Evolutionary conservation across 2,329 filamentous ascomycete species (phyloP).

Genomic region (Lojkania enalia): DNA sequence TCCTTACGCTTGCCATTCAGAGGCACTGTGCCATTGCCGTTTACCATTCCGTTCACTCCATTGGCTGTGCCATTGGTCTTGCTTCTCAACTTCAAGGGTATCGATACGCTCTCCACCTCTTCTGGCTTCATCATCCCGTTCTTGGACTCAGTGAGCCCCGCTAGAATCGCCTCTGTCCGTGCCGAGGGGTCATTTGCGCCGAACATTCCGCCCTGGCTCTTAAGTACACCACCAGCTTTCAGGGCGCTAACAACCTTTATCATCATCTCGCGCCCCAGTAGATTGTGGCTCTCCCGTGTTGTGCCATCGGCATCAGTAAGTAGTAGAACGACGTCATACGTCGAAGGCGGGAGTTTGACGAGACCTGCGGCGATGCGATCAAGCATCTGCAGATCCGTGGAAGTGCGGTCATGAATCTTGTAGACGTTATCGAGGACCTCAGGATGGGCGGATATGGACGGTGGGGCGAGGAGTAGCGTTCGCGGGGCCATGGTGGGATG

Average conservation of each 20-base stretch:
- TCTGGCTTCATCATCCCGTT: slow-evolving; percentile 76
- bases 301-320: slow-evolving; percentile 76
- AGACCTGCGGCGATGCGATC: slow-evolving; percentile 85
- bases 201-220: slow-evolving; percentile 69
- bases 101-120: slow-evolving; percentile 58
- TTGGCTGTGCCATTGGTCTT: slow-evolving; percentile 51
- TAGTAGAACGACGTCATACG: slow-evolving; percentile 84
- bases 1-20: slow-evolving; percentile 48
- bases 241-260: slow-evolving; percentile 70
- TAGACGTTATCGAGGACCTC: slow-evolving; percentile 74
- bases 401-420: slow-evolving; percentile 70
- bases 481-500: slow-evolving; percentile 49
- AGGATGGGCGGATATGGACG: slow-evolving; percentile 84
- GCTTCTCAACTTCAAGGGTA: slow-evolving; percentile 67
- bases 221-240: slow-evolving; percentile 68
- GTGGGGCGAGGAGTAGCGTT: slow-evolving; percentile 85
- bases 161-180: slow-evolving; percentile 78
- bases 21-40: slow-evolving; percentile 44
- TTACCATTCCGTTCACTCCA: slow-evolving; percentile 11
- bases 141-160: slow-evolving; percentile 68
- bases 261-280: slow-evolving; percentile 71
- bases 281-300: slow-evolving; percentile 60
- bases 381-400: slow-evolving; percentile 95
- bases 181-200: slow-evolving; percentile 53
- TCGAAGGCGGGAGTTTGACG: slow-evolving; percentile 71